These are phyloP conservation scores for Xylaria intraflava DNA, from an alignment of 495 filamentous ascomycete genomes.

Conservation along the genomic window DNA sequence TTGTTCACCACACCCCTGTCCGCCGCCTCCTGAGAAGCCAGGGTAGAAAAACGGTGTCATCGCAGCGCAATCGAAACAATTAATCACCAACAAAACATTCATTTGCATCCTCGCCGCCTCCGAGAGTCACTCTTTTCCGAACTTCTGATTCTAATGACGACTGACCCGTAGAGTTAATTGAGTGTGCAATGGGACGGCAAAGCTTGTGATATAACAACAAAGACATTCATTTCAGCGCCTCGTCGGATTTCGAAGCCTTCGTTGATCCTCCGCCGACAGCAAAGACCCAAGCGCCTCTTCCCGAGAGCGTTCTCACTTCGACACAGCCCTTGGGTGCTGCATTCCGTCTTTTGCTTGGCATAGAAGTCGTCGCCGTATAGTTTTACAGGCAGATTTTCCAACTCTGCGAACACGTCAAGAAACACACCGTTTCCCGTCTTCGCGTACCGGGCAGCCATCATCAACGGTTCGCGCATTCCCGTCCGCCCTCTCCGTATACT, in stretches of 20 bases:
- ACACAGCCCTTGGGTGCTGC: neutral
- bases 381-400: neutral
- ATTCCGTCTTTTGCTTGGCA: neutral
- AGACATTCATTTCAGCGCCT: slow-evolving; percentile 18
- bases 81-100: slow-evolving; percentile 3
- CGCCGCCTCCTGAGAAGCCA: slow-evolving; percentile 12
- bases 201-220: slow-evolving; percentile 21
- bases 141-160: neutral
- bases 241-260: slow-evolving; percentile 14
- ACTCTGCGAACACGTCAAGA: slow-evolving; percentile 1
- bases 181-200: slow-evolving; percentile 21
- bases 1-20: slow-evolving; percentile 9
- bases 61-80: slow-evolving; percentile 14
- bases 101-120: neutral
- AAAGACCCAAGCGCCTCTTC: neutral
- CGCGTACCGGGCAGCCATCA: neutral
- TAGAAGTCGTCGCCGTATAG: neutral
- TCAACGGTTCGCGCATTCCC: neutral
- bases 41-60: slow-evolving; percentile 15
- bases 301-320: neutral
- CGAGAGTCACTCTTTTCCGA: neutral
- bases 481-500: neutral
- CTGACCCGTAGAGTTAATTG: neutral
- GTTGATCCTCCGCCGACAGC: slow-evolving; percentile 12
- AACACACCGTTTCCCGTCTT: neutral